Evolutionary conservation across 2,329 filamentous ascomycete species (phyloP).

Genomic region (Neonectria neomacrospora): DNA sequence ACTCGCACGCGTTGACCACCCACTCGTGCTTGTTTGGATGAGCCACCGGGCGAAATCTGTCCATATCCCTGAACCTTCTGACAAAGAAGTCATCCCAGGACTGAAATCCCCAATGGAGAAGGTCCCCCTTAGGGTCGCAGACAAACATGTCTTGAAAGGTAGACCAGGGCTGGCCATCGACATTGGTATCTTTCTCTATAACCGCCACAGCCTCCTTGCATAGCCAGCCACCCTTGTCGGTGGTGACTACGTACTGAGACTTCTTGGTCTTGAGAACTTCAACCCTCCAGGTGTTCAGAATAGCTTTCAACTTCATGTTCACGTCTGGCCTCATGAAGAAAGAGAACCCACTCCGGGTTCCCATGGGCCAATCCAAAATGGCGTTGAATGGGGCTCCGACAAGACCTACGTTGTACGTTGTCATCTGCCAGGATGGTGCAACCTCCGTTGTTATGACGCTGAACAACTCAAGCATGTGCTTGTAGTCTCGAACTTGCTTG

Average conservation of each 20-base stretch:
- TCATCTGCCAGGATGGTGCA: background rate
- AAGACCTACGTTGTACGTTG: conserved; percentile 40
- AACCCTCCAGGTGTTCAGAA: conserved; percentile 59
- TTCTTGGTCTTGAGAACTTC: conserved; percentile 43
- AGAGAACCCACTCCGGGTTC: conserved; percentile 62
- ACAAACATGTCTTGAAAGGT: conserved; percentile 35
- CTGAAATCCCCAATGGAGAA: conserved; percentile 58
- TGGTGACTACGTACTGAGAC: conserved; percentile 21
- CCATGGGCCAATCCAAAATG: conserved; percentile 69
- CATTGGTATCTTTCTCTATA: conserved; percentile 36
- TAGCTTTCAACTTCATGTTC: conserved; percentile 61
- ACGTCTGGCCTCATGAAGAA: conserved; percentile 64
- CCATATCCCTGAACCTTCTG: conserved; percentile 51
- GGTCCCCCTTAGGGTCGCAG: conserved; percentile 30
- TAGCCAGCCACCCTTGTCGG: conserved; percentile 33
- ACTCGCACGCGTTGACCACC: conserved; percentile 71
- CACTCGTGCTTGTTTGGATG: conserved; percentile 50
- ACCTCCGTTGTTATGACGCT: background rate
- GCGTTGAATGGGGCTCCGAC: conserved; percentile 68
- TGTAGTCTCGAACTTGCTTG: background rate
- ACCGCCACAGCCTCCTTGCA: conserved; percentile 22
- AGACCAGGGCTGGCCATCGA: conserved; percentile 4
- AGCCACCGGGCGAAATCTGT: conserved; percentile 62
- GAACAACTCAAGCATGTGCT: background rate
- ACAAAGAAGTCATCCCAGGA: conserved; percentile 72